phyloP scores from a whole-genome alignment of 257 asterid species.

The Fraxinus pennsylvanica region DNA sequence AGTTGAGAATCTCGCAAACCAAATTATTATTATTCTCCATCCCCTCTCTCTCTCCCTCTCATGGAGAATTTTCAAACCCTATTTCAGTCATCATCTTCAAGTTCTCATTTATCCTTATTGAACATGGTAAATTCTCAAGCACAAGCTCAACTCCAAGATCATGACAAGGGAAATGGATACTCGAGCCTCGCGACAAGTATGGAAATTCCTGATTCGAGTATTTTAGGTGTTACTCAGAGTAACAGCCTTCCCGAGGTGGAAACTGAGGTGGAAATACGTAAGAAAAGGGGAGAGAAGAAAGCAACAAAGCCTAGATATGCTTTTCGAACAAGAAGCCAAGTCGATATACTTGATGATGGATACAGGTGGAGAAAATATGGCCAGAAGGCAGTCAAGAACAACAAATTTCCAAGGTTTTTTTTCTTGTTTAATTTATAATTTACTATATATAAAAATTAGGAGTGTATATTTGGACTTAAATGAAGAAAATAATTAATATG shows the following conservation, averaged over 20 bases:
- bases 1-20: background rate
- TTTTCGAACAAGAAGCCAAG: slow-evolving; percentile 57
- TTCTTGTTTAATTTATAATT: too few relatives aligned
- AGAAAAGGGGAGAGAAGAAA: slow-evolving; percentile 37
- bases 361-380: slow-evolving; percentile 62
- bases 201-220: background rate
- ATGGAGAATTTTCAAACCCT: background rate
- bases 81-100: background rate
- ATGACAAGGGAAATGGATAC: slow-evolving; percentile 9
- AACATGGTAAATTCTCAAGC: background rate
- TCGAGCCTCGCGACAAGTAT: slow-evolving; percentile 3
- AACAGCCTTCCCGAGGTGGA: background rate
- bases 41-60: background rate
- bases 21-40: background rate
- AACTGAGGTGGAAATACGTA: background rate
- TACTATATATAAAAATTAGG: too few relatives aligned
- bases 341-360: slow-evolving; percentile 61
- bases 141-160: slow-evolving; percentile 18
- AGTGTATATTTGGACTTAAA: too few relatives aligned
- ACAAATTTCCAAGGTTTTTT: slow-evolving; percentile 48
- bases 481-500: too few relatives aligned
- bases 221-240: background rate
- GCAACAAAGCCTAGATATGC: slow-evolving; percentile 37
- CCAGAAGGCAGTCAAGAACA: slow-evolving; percentile 55
- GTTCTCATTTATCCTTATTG: background rate